Percentiles rank a stretch among this genome's conserved stretches.
Evolutionary conservation across 306 rosid species (phyloP).

Genomic region (Vigna unguiculata): DNA sequence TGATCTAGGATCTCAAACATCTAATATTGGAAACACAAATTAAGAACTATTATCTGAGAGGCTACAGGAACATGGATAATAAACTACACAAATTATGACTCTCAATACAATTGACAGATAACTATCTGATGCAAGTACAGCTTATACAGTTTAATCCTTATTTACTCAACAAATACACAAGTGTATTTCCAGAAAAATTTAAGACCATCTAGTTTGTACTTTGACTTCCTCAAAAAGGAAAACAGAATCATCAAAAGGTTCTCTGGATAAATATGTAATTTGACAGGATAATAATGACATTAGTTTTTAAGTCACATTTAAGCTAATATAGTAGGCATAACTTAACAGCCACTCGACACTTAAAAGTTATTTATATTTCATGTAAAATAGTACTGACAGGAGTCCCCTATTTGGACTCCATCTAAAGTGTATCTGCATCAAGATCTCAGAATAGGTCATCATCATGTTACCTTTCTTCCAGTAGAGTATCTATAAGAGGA

Average conservation of each 20-base stretch:
- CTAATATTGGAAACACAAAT: slow-evolving; percentile 23
- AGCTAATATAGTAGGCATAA: neutral
- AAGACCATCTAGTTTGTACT: slow-evolving; percentile 20
- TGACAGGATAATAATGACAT: neutral
- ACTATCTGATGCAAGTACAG: slow-evolving; percentile 21
- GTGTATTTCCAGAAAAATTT: slow-evolving; percentile 27
- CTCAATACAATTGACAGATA: slow-evolving; percentile 20
- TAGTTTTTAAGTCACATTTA: neutral
- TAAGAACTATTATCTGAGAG: slow-evolving; percentile 21
- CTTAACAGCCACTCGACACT: slow-evolving; percentile 19
- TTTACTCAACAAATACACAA: slow-evolving; percentile 26
- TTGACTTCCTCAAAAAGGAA: slow-evolving; percentile 25
- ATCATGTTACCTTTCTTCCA: slow-evolving; percentile 87
- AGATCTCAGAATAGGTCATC: slow-evolving; percentile 37
- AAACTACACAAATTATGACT: slow-evolving; percentile 1
- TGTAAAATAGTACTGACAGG: slow-evolving; percentile 19
- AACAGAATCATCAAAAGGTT: neutral
- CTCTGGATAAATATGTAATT: neutral
- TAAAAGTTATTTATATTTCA: slow-evolving; percentile 12
- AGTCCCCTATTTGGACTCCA: slow-evolving; percentile 12
- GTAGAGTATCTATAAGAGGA: slow-evolving; percentile 92
- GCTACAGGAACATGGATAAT: slow-evolving; percentile 5
- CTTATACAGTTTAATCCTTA: neutral
- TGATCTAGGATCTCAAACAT: slow-evolving; percentile 14
- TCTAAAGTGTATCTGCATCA: slow-evolving; percentile 2